A percentile compares a stretch with the other conserved stretches of the same genome.
Conservation (phyloP, 345 rosid species). For the Gossypium anomalum region DNA sequence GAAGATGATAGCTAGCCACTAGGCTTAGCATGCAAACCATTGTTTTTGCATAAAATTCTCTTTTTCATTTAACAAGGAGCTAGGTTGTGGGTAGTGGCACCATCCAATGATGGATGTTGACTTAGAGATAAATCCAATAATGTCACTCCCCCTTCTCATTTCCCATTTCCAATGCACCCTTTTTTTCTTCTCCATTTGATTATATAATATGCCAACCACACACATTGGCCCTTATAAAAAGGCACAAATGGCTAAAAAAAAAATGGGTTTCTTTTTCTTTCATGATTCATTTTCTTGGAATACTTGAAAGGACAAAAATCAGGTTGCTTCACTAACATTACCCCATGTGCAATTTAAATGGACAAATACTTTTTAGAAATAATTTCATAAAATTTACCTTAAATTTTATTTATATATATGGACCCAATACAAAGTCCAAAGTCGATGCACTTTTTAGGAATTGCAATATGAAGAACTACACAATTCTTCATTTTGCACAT, state of each 20-base stretch:
- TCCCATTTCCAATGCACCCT: neutral
- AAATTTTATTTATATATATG: too few species aligned
- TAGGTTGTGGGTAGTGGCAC: slow-evolving; percentile 14
- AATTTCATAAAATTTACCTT: too few species aligned
- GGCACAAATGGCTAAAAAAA: too few species aligned
- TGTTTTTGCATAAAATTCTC: neutral
- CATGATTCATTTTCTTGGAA: neutral
- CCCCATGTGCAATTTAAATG: slow-evolving; percentile 13
- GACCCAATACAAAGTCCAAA: neutral
- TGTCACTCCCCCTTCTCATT: neutral
- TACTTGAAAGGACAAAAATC: neutral
- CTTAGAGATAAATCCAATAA: slow-evolving; percentile 8
- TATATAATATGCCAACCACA: neutral
- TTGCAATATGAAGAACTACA: neutral
- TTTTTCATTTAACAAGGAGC: neutral
- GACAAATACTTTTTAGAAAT: too few species aligned
- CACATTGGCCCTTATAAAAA: neutral
- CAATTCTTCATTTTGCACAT: neutral
- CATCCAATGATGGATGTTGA: slow-evolving; percentile 15
- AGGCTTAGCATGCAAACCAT: neutral
- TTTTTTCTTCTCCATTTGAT: neutral
- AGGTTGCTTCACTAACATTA: neutral
- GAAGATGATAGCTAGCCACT: neutral
- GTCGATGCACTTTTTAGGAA: neutral
- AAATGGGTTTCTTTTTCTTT: neutral